A percentile compares a stretch with the other conserved stretches of the same genome.
Conservation (phyloP, 164 flowering plant species). For the Cinnamomum micranthum region DNA sequence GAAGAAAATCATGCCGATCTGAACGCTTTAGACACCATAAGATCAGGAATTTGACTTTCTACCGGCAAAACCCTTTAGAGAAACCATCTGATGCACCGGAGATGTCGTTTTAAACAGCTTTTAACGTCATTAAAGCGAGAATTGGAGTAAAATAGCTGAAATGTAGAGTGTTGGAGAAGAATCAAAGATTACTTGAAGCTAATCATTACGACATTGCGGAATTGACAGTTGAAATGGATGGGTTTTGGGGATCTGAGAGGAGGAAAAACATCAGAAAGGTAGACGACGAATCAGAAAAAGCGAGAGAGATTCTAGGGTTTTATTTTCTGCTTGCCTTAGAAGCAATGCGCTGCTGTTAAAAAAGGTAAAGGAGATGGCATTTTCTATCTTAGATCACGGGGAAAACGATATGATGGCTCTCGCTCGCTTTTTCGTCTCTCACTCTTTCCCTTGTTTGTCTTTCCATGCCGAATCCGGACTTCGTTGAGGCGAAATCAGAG, state of each 20-base stretch:
- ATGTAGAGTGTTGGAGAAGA: constrained; percentile 2
- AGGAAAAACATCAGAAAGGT: background rate
- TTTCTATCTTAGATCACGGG: constrained; percentile 20
- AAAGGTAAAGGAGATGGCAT: constrained; percentile 29
- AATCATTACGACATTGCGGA: constrained; percentile 2
- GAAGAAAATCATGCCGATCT: constrained; percentile 16
- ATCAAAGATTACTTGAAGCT: background rate
- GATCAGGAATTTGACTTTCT: background rate
- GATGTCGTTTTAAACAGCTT: background rate
- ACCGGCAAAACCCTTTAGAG: background rate
- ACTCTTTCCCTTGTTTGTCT: no score
- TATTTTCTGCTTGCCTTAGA: constrained; percentile 47
- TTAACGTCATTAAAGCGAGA: background rate
- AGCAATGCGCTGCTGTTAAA: constrained; percentile 38
- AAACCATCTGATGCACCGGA: background rate
- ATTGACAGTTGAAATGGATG: background rate
- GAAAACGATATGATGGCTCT: no score
- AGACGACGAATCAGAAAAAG: constrained; percentile 15
- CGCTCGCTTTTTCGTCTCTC: no score
- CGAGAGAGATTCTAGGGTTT: constrained; percentile 15
- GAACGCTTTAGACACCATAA: constrained; percentile 56
- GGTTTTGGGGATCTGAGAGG: background rate
- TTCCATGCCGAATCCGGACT: no score
- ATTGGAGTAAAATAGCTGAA: background rate
- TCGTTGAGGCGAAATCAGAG: no score